phyloP scores from a whole-genome alignment of 371 early-diverging fungal species.

The Mycotypha africana region DNA sequence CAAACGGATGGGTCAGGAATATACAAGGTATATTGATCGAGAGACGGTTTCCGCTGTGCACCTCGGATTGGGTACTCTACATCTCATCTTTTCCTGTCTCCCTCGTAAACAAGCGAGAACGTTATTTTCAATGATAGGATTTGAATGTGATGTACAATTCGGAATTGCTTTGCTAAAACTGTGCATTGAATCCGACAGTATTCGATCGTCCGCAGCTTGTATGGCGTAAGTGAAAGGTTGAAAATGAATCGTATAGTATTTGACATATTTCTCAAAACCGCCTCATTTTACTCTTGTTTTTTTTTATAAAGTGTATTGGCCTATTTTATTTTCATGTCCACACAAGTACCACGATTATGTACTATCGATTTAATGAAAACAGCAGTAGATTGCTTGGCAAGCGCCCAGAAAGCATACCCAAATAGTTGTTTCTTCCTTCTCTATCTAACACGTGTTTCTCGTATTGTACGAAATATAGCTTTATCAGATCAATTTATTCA shows the following conservation, averaged over 20 bases:
- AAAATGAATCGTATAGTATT: background rate
- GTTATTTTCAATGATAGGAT: conserved; percentile 30
- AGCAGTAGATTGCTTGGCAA: conserved; percentile 40
- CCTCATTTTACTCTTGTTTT: too few species aligned
- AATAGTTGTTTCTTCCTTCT: conserved; percentile 48
- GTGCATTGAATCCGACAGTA: conserved; percentile 39
- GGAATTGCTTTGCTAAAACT: conserved; percentile 49
- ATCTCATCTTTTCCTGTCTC: conserved; percentile 44
- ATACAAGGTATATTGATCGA: conserved; percentile 27
- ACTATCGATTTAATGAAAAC: conserved; percentile 14
- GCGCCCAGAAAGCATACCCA: conserved; percentile 37
- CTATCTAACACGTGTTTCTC: conserved; percentile 39
- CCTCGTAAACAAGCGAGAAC: conserved; percentile 37
- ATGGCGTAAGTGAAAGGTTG: conserved; percentile 31
- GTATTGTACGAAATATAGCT: conserved; percentile 19
- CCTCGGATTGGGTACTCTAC: conserved; percentile 43
- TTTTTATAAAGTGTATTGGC: conserved; percentile 13
- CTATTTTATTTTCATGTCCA: conserved; percentile 17
- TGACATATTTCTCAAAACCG: background rate
- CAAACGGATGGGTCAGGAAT: conserved; percentile 27
- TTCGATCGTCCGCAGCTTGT: conserved; percentile 45
- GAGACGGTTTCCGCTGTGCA: conserved; percentile 32
- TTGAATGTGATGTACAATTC: conserved; percentile 43
- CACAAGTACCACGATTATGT: conserved; percentile 18
- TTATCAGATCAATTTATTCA: conserved; percentile 24